phyloP scores from a whole-genome alignment of 2,329 filamentous ascomycete species.

The Arthrobotrys entomopaga region DNA sequence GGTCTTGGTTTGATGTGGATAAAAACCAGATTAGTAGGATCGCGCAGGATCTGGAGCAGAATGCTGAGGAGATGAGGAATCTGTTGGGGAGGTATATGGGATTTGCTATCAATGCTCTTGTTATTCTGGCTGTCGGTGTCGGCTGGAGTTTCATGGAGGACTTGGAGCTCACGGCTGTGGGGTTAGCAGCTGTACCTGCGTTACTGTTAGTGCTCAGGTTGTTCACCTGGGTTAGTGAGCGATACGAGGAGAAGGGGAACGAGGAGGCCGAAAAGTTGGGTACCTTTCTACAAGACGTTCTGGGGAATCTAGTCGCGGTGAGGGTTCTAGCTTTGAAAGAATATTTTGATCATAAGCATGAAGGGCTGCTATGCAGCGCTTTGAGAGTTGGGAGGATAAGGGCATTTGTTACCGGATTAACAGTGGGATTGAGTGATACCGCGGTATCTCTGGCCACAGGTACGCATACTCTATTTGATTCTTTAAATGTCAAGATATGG shows the following conservation, averaged over 20 bases:
- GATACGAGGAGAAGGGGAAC: constrained; percentile 78
- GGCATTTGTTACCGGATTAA: constrained; percentile 73
- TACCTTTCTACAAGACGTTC: constrained; percentile 76
- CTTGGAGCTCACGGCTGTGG: constrained; percentile 84
- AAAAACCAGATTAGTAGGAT: constrained; percentile 73
- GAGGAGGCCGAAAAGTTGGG: constrained; percentile 70
- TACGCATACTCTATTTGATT: constrained; percentile 57
- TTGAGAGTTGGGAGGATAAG: constrained; percentile 73
- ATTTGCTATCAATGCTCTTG: constrained; percentile 72
- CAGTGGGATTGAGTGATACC: constrained; percentile 82
- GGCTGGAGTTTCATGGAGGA: constrained; percentile 78
- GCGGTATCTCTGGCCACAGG: constrained; percentile 75
- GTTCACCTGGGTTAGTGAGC: constrained; percentile 73
- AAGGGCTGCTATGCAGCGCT: constrained; percentile 65
- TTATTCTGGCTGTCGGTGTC: constrained; percentile 76
- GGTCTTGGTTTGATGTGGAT: constrained; percentile 78
- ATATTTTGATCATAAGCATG: constrained; percentile 75
- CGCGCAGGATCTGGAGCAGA: constrained; percentile 78
- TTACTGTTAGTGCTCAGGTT: constrained; percentile 73
- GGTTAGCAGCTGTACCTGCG: constrained; percentile 74
- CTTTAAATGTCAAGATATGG: constrained; percentile 8
- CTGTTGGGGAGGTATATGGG: constrained; percentile 81
- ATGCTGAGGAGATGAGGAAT: constrained; percentile 87
- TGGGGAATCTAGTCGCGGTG: constrained; percentile 81
- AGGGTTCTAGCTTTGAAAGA: constrained; percentile 77